These are phyloP conservation scores for Prunus armeniaca DNA, from an alignment of 306 rosid species.

Conservation along the genomic window DNA sequence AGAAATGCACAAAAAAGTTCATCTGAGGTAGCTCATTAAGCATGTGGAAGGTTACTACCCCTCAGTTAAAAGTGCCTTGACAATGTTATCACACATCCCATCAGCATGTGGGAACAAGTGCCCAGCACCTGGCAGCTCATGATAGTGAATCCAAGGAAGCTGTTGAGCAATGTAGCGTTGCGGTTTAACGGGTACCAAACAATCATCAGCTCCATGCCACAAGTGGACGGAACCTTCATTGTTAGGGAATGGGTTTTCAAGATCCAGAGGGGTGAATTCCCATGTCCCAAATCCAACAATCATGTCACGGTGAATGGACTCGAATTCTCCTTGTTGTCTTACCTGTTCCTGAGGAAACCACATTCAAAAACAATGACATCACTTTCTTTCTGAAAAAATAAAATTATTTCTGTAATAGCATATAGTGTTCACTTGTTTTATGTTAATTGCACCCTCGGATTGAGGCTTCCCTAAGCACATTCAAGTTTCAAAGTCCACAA, in stretches of 20 bases:
- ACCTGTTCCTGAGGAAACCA: slow-evolving; percentile 47
- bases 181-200: slow-evolving; percentile 47
- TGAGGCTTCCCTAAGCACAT: no score
- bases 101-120: slow-evolving; percentile 53
- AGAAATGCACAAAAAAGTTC: slow-evolving; percentile 15
- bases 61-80: slow-evolving; percentile 45
- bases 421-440: not conserved
- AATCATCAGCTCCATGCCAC: slow-evolving; percentile 90
- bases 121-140: slow-evolving; percentile 74
- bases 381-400: not conserved
- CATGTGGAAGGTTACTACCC: slow-evolving; percentile 29
- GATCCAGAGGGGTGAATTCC: slow-evolving; percentile 73
- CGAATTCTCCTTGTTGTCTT: slow-evolving; percentile 71
- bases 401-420: not conserved
- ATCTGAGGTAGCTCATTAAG: slow-evolving; percentile 11
- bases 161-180: slow-evolving; percentile 57
- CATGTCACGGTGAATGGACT: slow-evolving; percentile 56
- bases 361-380: not conserved
- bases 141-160: slow-evolving; percentile 84
- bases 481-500: no score
- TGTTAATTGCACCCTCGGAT: not conserved
- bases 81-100: slow-evolving; percentile 46
- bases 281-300: slow-evolving; percentile 69
- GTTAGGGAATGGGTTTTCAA: slow-evolving; percentile 71
- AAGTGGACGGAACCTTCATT: slow-evolving; percentile 71